These are phyloP conservation scores for thale cress (Arabidopsis thaliana) DNA, from an alignment of 345 rosid genomes.

Conservation along the genomic window DNA sequence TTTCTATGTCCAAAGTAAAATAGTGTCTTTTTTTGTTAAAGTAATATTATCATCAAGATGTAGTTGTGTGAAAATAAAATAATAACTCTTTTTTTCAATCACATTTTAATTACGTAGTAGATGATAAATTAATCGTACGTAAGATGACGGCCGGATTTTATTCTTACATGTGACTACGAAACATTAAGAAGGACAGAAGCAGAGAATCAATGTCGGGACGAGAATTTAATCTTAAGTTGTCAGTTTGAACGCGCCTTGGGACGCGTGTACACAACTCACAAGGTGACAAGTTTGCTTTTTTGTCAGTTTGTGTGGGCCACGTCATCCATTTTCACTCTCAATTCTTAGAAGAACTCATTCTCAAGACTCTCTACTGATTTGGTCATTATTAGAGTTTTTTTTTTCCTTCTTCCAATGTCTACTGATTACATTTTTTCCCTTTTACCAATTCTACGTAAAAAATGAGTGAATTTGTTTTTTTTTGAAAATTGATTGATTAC, in stretches of 20 bases:
- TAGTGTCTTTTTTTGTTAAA: background rate
- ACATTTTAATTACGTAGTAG: background rate
- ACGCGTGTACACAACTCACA: constrained; percentile 36
- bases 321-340: constrained; percentile 29
- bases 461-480: background rate
- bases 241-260: constrained; percentile 31
- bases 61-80: background rate
- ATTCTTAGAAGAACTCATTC: constrained; percentile 9
- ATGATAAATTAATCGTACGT: background rate
- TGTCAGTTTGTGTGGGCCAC: constrained; percentile 40
- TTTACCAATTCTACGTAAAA: background rate
- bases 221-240: constrained; percentile 33
- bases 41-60: background rate
- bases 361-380: constrained; percentile 36
- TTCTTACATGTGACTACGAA: constrained; percentile 26
- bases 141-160: constrained; percentile 35
- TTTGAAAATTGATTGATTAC: background rate
- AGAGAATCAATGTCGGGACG: constrained; percentile 47
- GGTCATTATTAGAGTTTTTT: constrained; percentile 1
- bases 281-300: constrained; percentile 34
- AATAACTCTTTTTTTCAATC: background rate
- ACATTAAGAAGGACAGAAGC: constrained; percentile 38
- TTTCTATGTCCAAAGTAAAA: background rate
- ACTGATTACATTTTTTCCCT: background rate
- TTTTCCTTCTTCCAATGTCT: background rate